A percentile compares a stretch with the other conserved stretches of the same genome.
phyloP scores from a whole-genome alignment of 1,284 basidiomycete genomes.

The Ganoderma sinense region DNA sequence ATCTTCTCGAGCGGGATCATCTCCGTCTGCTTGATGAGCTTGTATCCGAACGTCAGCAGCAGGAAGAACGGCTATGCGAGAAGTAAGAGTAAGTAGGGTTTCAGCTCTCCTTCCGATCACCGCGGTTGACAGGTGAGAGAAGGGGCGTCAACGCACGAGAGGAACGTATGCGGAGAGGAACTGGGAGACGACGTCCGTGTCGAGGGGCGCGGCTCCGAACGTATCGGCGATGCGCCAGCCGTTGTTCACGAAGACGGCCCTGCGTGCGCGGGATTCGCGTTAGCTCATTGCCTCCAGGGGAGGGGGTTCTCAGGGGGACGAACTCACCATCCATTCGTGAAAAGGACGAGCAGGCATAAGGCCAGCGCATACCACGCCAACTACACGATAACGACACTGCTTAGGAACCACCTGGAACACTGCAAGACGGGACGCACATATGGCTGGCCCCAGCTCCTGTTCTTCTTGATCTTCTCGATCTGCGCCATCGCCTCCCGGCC shows the following conservation, averaged over 20 bases:
- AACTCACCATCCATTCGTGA: constrained; percentile 40
- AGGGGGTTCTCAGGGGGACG: no score
- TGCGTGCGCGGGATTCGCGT: background rate
- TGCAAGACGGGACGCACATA: no score
- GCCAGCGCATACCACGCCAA: constrained; percentile 39
- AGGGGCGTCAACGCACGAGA: constrained; percentile 35
- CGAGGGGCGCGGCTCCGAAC: background rate
- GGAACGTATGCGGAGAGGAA: constrained; percentile 41
- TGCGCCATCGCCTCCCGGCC: constrained; percentile 24
- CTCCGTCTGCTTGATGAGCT: constrained; percentile 41
- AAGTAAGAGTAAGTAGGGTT: no score
- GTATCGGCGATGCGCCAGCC: constrained; percentile 35
- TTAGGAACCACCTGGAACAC: no score
- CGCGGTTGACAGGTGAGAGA: background rate
- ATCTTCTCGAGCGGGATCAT: constrained; percentile 39
- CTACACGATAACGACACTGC: no score
- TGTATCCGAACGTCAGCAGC: constrained; percentile 41
- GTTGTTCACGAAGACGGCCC: constrained; percentile 39
- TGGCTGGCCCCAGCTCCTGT: constrained; percentile 37
- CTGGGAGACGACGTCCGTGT: constrained; percentile 29
- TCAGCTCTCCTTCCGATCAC: no score
- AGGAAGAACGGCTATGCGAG: constrained; percentile 41
- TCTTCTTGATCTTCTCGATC: constrained; percentile 35
- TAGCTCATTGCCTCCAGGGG: no score
- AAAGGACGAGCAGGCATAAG: constrained; percentile 36